A percentile compares a stretch with the other conserved stretches of the same genome.
phyloP scores from a whole-genome alignment of 78 protist species.

The Mantamonas sphyraenae region DNA sequence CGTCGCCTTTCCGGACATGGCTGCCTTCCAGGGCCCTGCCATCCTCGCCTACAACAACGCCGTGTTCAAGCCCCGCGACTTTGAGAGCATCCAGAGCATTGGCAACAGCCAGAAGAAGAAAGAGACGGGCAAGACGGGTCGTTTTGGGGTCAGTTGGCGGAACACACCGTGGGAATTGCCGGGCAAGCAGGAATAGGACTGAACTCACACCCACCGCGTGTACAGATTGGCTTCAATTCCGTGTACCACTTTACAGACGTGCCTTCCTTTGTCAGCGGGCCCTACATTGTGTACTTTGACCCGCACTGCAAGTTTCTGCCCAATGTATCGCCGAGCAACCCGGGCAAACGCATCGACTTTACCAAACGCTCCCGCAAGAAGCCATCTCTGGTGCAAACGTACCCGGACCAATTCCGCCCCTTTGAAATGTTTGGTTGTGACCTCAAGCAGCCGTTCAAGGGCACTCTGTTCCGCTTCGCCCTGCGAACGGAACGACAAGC shows the following conservation, averaged over 20 bases:
- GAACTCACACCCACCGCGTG: too few relatives aligned
- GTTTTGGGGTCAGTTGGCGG: too few relatives aligned
- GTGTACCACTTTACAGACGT: slow-evolving; percentile 54
- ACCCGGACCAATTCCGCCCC: slow-evolving; percentile 19
- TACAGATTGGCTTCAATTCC: slow-evolving; percentile 58
- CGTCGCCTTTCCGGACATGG: background rate
- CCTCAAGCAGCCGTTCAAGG: background rate
- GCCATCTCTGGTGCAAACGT: too few relatives aligned
- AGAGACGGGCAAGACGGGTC: slow-evolving; percentile 1
- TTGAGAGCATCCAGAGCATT: slow-evolving; percentile 17
- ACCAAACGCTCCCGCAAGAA: too few relatives aligned
- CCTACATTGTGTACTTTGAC: slow-evolving; percentile 23
- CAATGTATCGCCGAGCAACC: background rate
- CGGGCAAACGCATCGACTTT: background rate
- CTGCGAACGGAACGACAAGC: slow-evolving; percentile 29
- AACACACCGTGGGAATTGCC: too few relatives aligned
- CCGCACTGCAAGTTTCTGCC: slow-evolving; percentile 9
- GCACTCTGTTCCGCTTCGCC: slow-evolving; percentile 54
- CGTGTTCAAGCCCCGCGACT: slow-evolving; percentile 26
- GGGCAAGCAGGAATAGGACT: too few relatives aligned
- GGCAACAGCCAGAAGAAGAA: slow-evolving; percentile 12
- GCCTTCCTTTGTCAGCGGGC: slow-evolving; percentile 31
- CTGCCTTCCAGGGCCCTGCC: slow-evolving; percentile 46
- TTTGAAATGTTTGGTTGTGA: background rate
- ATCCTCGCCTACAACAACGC: slow-evolving; percentile 32